These are phyloP conservation scores for Hirsutella thompsonii DNA, from an alignment of 2,329 filamentous ascomycete genomes.

Conservation along the genomic window DNA sequence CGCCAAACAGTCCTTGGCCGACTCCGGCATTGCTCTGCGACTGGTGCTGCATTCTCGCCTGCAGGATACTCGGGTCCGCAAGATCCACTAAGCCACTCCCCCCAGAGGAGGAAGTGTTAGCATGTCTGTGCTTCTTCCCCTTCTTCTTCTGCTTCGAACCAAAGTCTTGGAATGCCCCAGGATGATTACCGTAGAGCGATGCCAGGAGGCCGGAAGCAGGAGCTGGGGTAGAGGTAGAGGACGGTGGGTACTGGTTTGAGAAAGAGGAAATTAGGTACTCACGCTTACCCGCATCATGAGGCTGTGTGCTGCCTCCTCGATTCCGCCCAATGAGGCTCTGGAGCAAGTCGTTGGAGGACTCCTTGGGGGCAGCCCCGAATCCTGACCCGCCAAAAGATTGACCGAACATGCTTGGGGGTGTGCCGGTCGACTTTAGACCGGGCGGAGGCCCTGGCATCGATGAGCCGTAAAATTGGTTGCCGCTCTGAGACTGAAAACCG, in stretches of 20 bases:
- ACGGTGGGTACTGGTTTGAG: slow-evolving; percentile 74
- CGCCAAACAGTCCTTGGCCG: slow-evolving; percentile 81
- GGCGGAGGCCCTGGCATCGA: slow-evolving; percentile 89
- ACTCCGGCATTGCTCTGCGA: slow-evolving; percentile 69
- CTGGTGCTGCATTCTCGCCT: slow-evolving; percentile 90
- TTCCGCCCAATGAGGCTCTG: slow-evolving; percentile 69
- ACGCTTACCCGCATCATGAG: slow-evolving; percentile 87
- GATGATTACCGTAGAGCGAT: slow-evolving; percentile 80
- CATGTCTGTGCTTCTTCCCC: slow-evolving; percentile 99
- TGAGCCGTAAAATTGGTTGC: slow-evolving; percentile 65
- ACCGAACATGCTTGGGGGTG: slow-evolving; percentile 88
- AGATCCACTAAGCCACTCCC: slow-evolving; percentile 99
- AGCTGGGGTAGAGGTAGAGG: slow-evolving; percentile 70
- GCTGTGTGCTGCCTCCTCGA: slow-evolving; percentile 53
- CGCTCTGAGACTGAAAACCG: slow-evolving; percentile 43
- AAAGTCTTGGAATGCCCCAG: slow-evolving; percentile 81
- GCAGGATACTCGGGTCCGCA: slow-evolving; percentile 99
- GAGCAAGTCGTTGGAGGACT: slow-evolving; percentile 51
- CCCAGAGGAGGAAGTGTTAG: slow-evolving; percentile 99
- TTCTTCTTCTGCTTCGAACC: slow-evolving; percentile 99
- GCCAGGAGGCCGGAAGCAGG: slow-evolving; percentile 82
- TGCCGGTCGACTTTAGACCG: slow-evolving; percentile 87
- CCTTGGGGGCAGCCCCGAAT: slow-evolving; percentile 59
- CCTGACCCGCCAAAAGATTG: slow-evolving; percentile 70
- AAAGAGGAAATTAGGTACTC: slow-evolving; percentile 94